Percentiles rank a stretch among this genome's conserved stretches.
These are phyloP conservation scores for Xylaria sp. DNA, from an alignment of 2,329 filamentous ascomycete species.

Conservation along the genomic window DNA sequence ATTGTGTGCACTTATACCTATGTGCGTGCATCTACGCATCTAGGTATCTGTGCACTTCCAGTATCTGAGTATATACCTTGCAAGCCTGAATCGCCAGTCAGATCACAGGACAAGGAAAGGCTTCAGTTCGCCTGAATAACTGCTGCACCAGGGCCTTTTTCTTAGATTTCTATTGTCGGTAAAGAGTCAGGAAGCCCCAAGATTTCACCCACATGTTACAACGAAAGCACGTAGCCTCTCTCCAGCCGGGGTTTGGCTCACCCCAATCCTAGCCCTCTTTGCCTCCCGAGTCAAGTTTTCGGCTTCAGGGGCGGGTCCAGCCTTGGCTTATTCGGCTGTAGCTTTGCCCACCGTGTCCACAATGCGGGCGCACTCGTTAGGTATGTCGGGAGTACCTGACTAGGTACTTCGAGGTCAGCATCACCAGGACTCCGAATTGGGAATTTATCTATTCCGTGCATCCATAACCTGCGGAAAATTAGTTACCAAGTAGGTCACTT, in stretches of 20 bases:
- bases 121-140: too few species aligned
- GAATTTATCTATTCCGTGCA: constrained; percentile 22
- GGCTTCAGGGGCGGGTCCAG: constrained; percentile 21
- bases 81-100: too few species aligned
- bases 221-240: neutral
- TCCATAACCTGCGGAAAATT: constrained; percentile 3
- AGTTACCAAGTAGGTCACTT: neutral
- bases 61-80: too few species aligned
- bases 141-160: constrained; percentile 4
- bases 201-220: constrained; percentile 11
- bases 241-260: too few species aligned
- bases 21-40: too few species aligned
- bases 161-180: constrained; percentile 18
- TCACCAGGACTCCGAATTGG: too few species aligned
- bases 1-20: too few species aligned
- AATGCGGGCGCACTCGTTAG: constrained; percentile 1
- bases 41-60: too few species aligned
- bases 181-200: constrained; percentile 21
- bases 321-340: constrained; percentile 20
- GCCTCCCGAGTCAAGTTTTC: constrained; percentile 32
- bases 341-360: constrained; percentile 14
- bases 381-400: too few species aligned
- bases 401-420: too few species aligned
- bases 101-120: too few species aligned
- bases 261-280: too few species aligned